phyloP scores from a whole-genome alignment of 1,284 basidiomycete genomes.

The Ustilago nuda region DNA sequence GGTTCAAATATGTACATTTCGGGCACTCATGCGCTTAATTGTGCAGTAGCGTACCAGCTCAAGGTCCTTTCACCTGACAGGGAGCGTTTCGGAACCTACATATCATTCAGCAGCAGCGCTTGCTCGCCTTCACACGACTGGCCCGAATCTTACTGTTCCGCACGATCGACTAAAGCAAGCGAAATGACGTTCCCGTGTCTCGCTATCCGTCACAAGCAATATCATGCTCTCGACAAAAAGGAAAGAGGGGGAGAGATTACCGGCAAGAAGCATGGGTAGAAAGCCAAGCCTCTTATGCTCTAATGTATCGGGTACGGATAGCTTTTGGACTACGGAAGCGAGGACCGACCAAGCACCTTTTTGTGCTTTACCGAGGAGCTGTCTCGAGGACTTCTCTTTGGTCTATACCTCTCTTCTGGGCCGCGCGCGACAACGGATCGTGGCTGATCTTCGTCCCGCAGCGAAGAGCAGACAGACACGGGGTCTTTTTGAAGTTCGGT shows the following conservation, averaged over 20 bases:
- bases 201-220: not conserved
- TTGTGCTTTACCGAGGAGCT: not conserved
- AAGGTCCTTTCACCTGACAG: not conserved
- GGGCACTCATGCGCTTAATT: not conserved
- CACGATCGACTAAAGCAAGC: not conserved
- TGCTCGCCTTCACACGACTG: not conserved
- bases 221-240: not conserved
- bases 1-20: not conserved
- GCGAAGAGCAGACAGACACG: not conserved
- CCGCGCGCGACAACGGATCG: not conserved
- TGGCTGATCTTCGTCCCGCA: slow-evolving; percentile 1
- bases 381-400: not conserved
- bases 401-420: not conserved
- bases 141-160: not conserved
- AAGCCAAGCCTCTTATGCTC: not conserved
- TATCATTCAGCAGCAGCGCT: not conserved
- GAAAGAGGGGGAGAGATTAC: not conserved
- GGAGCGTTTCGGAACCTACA: not conserved
- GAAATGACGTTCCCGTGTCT: slow-evolving; percentile 4
- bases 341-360: not conserved
- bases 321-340: not conserved
- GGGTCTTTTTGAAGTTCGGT: not conserved
- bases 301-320: not conserved
- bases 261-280: not conserved
- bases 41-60: not conserved